These are phyloP conservation scores for Lecanoromycetidae sp. DNA, from an alignment of 2,329 filamentous ascomycete genomes.

Conservation along the genomic window DNA sequence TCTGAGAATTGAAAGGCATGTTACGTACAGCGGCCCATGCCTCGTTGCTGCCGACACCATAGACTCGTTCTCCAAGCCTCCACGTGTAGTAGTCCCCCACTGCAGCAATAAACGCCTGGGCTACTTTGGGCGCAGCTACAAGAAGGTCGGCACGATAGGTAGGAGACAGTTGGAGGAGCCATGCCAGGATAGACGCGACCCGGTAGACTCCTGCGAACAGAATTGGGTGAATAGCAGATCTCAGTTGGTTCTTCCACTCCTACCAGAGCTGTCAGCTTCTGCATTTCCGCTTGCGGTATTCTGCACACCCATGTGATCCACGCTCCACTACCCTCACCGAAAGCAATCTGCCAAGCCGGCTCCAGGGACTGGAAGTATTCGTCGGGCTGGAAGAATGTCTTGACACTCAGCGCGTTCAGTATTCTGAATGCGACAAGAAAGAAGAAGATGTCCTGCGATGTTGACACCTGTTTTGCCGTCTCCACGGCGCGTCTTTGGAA, in stretches of 20 bases:
- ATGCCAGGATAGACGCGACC: slow-evolving; percentile 45
- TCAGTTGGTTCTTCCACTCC: slow-evolving; percentile 86
- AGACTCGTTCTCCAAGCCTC: slow-evolving; percentile 62
- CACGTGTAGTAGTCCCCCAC: slow-evolving; percentile 77
- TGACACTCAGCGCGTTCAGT: slow-evolving; percentile 63
- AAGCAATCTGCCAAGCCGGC: slow-evolving; percentile 81
- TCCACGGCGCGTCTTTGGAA: slow-evolving; percentile 5
- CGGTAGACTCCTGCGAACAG: slow-evolving; percentile 70
- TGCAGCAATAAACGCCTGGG: slow-evolving; percentile 69
- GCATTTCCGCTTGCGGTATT: slow-evolving; percentile 1
- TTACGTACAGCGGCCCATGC: slow-evolving; percentile 58
- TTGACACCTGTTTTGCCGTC: slow-evolving; percentile 10
- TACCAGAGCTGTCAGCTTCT: slow-evolving; percentile 28
- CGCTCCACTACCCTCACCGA: slow-evolving; percentile 62
- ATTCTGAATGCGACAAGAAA: slow-evolving; percentile 55
- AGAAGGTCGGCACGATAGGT: slow-evolving; percentile 53
- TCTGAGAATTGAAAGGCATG: slow-evolving; percentile 1
- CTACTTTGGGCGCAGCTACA: slow-evolving; percentile 57
- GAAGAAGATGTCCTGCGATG: slow-evolving; percentile 15
- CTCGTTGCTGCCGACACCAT: slow-evolving; percentile 51
- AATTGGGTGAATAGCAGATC: slow-evolving; percentile 82
- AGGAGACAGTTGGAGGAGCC: slow-evolving; percentile 41
- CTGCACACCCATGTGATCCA: slow-evolving; percentile 91
- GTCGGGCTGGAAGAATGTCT: slow-evolving; percentile 95
- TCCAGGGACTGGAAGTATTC: slow-evolving; percentile 95